These are phyloP conservation scores for Aspergillus thermomutatus DNA, from an alignment of 2,329 filamentous ascomycete genomes.

Conservation along the genomic window DNA sequence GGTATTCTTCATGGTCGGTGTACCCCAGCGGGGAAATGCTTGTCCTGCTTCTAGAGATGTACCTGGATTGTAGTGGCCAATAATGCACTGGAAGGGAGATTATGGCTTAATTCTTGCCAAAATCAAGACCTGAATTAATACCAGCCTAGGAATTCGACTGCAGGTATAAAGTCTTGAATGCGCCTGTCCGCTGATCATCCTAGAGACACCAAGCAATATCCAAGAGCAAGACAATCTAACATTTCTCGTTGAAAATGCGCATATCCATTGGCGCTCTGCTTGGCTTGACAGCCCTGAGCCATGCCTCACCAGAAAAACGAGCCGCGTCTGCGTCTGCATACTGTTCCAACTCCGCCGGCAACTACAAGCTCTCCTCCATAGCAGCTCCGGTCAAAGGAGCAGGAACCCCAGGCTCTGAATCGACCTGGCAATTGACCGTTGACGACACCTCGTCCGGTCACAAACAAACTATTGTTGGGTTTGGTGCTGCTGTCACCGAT, in stretches of 20 bases:
- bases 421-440: slow-evolving; percentile 24
- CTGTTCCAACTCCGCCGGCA: slow-evolving; percentile 25
- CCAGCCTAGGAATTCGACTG: neutral
- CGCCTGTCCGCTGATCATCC: too few relatives aligned
- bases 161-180: neutral
- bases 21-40: neutral
- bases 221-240: neutral
- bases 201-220: neutral
- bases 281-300: slow-evolving; percentile 10
- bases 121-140: neutral
- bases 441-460: slow-evolving; percentile 25
- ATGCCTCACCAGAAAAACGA: slow-evolving; percentile 15
- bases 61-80: neutral
- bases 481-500: slow-evolving; percentile 40
- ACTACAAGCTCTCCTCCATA: slow-evolving; percentile 22
- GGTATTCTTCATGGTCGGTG: neutral
- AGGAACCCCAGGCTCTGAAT: slow-evolving; percentile 17
- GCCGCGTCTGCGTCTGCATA: slow-evolving; percentile 21
- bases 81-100: neutral
- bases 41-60: neutral
- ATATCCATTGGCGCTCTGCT: slow-evolving; percentile 2
- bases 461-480: slow-evolving; percentile 31
- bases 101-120: neutral
- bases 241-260: neutral
- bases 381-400: slow-evolving; percentile 16